phyloP scores from a whole-genome alignment of 176 grass and related monocot species.

The Calamus simplicifolius region DNA sequence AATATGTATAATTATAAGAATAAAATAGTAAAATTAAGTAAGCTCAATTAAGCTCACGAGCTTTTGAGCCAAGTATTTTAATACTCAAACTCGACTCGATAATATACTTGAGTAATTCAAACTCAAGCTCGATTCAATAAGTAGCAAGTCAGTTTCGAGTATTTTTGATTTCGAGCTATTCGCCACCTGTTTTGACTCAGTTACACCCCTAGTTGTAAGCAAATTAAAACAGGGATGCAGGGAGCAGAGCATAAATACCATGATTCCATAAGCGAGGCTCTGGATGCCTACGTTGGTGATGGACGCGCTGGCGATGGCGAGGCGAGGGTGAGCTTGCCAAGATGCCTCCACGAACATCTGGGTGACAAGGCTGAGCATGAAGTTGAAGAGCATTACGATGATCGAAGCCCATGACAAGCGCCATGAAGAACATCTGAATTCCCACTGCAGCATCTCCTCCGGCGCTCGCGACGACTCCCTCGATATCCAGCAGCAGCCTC shows the following conservation, averaged over 20 bases:
- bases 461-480: conserved; percentile 23
- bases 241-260: conserved; percentile 29
- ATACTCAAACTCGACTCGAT: too few species aligned
- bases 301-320: conserved; percentile 62
- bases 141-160: too few species aligned
- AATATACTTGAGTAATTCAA: too few species aligned
- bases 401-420: conserved; percentile 73
- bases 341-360: conserved; percentile 90
- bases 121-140: too few species aligned
- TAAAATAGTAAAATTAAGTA: too few species aligned
- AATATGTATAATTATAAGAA: too few species aligned
- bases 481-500: conserved; percentile 22
- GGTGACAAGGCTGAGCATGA: conserved; percentile 62
- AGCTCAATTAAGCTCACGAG: too few species aligned
- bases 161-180: too few species aligned
- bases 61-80: too few species aligned
- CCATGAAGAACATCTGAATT: conserved; percentile 61
- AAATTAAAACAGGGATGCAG: too few species aligned
- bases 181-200: too few species aligned
- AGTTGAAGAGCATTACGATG: conserved; percentile 56
- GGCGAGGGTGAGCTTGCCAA: conserved; percentile 54
- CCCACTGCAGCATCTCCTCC: conserved; percentile 51
- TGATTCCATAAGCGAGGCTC: conserved; percentile 73
- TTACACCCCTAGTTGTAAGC: too few species aligned
- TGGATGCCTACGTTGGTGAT: conserved; percentile 84